Evolutionary conservation across 2,329 filamentous ascomycete species (phyloP), one percentile per base, ranked within the genome.

Genomic region (Pestalotiopsis sp.): DNA sequence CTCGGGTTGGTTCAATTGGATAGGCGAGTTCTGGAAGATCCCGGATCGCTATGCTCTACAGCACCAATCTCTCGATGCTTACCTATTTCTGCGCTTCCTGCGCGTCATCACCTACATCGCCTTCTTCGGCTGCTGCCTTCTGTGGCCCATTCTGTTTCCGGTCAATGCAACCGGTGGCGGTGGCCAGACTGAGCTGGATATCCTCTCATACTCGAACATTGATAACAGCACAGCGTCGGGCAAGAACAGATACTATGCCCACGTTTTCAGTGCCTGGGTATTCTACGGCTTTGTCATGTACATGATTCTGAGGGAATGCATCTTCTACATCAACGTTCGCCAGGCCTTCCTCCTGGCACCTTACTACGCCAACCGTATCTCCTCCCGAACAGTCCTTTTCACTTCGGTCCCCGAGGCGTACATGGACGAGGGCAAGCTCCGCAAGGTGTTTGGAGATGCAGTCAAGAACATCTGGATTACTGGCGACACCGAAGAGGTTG

Each of bases 281-380:
- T 98, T 93, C 81, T 94, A 92, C 79, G 89, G 88, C 60, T 98
- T 98, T 77, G 86, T 98, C 72, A 91, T 98, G 79, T 96, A 93
- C 81, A 91, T 93, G 76, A 89, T 98, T 71, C 92, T 94, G 68
- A 89, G 95, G 68, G 95, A 98, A 80, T 91, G 90, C 77, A 92
- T 98, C 74, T 97, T 91, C 86, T 97, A 93, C 81, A 92, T 98
- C 83, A 97, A 97, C 76, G 82, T 98, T 65, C 92, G 95, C 71
- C 95, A 98, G 81, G 95, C 95, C 0, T 98, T 97, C 81, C 88
- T 97, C 56, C 88, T 97, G 67, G 95, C 94, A 12, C 94, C 94
- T 12, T 85, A 93, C 62, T 97, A 97, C 78, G 88, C 94, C 66
- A 92, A 91, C 75, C 92, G 95, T 68, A 90, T 98, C 60, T 98